Conservation (phyloP, 352 stramenopile species). For the Pythium folliculosum region DNA sequence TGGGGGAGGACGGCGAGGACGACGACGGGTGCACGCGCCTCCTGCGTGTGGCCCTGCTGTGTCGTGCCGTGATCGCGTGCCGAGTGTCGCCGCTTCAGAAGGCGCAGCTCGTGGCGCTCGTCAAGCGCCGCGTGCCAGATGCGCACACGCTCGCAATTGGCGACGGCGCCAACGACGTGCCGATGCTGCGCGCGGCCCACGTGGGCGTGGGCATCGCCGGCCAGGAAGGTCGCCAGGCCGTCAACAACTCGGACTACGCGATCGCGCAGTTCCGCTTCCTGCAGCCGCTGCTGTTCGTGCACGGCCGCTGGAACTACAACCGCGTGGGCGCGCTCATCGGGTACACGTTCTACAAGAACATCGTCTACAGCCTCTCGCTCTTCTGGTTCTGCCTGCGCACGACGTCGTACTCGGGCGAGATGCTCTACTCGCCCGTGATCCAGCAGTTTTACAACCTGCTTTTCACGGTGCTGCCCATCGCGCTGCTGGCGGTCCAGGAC, state of each 20-base stretch:
- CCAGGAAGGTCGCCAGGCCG: constrained; percentile 97
- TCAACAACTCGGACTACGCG: constrained; percentile 84
- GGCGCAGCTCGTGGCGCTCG: constrained; percentile 95
- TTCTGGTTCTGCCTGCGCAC: constrained; percentile 88
- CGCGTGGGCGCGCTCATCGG: constrained; percentile 86
- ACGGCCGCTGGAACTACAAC: constrained; percentile 86
- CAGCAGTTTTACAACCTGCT: constrained; percentile 95
- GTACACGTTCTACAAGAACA: constrained; percentile 92
- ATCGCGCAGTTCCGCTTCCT: constrained; percentile 84
- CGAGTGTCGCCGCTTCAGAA: constrained; percentile 98
- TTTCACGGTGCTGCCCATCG: constrained; percentile 92
- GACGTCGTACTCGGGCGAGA: constrained; percentile 90
- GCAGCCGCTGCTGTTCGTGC: constrained; percentile 66
- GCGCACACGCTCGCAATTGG: constrained; percentile 87
- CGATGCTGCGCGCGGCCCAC: constrained; percentile 88
- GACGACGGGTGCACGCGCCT: constrained; percentile 49
- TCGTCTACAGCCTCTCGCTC: constrained; percentile 88
- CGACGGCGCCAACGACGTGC: constrained; percentile 88
- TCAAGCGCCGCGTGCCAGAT: constrained; percentile 80
- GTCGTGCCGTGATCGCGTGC: constrained; percentile 96
- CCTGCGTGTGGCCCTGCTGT: constrained; percentile 82
- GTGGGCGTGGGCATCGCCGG: constrained; percentile 93
- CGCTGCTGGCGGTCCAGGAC: constrained; percentile 77
- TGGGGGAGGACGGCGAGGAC: constrained; percentile 44
- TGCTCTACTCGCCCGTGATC: constrained; percentile 79